Base-by-base conservation (phyloP, 2,329 filamentous ascomycete species). In the Alternaria sp. region DNA sequence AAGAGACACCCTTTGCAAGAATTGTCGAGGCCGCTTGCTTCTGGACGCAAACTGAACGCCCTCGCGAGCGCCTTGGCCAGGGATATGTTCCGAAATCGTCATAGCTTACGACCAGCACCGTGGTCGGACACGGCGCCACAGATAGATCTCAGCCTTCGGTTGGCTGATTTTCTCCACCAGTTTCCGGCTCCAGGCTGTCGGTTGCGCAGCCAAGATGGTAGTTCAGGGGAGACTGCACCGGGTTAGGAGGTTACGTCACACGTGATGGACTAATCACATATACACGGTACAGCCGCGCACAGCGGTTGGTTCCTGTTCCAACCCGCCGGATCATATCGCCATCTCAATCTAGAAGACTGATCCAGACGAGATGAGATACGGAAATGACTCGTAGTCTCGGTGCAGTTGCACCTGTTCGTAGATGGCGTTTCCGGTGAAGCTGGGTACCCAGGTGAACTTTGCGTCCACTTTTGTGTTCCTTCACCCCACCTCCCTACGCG, bases 111-210 rank as follows among this genome's bases (percentile, higher is more conserved):
- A 71, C 73, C 73, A 67, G 62, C 54, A 55, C 70, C 67, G 63
- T 69, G 72, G 73, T 69, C 68, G 56, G 20, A 56, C 51, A 55
- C 66, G 42, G 59, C 65, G 62, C 67, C 69, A 59, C 65, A 61
- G 65, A 68, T 66, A 56, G 55, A 68, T 63, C 67, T 59, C 66
- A 62, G 66, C 59, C 66, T 68, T 73, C 71, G 69, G 65, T 68
- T 72, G 68, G 66, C 64, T 66, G 64, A 70, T 34, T 43, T 55
- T 52, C 66, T 64, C 63, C 65, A 69, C 68, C 59, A 62, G 58
- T 60, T 68, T 66, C 71, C 72, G 66, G 67, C 42, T 68, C 75
- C 75, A 68, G 51, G 22, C 70, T 68, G 71, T 73, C 75, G 75
- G 75, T 63, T 65, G 60, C 62, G 51, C 46, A 28, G 62, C 61